These are phyloP conservation scores for Yueomyces sp. DNA, from an alignment of 1,139 yeast species.

Conservation along the genomic window DNA sequence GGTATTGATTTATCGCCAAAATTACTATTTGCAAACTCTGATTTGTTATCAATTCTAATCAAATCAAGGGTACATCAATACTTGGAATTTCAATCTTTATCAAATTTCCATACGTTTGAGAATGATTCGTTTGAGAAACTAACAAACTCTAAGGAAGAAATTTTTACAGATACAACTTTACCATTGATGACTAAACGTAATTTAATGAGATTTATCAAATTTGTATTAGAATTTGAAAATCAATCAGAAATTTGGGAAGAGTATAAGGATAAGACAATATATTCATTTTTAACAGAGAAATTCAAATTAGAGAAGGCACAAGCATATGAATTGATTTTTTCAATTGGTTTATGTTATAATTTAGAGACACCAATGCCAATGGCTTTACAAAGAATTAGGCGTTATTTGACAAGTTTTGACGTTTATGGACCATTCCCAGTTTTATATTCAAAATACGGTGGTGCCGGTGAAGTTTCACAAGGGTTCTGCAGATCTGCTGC, in stretches of 20 bases:
- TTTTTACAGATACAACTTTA: constrained; percentile 79
- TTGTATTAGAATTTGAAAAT: constrained; percentile 61
- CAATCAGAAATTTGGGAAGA: constrained; percentile 41
- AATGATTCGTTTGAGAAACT: constrained; percentile 81
- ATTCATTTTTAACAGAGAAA: constrained; percentile 42
- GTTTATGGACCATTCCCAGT: constrained; percentile 93
- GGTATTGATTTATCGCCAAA: constrained; percentile 87
- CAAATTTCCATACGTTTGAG: constrained; percentile 83
- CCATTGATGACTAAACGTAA: constrained; percentile 67
- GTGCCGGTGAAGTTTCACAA: constrained; percentile 91
- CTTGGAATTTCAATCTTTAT: constrained; percentile 80
- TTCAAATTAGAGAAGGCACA: constrained; percentile 68
- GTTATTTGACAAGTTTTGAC: constrained; percentile 78
- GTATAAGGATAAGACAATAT: constrained; percentile 44
- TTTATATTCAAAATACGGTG: constrained; percentile 84
- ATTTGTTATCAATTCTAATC: constrained; percentile 61
- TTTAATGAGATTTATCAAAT: constrained; percentile 87
- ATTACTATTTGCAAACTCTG: constrained; percentile 78
- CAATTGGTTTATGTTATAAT: constrained; percentile 68
- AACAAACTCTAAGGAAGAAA: constrained; percentile 78
- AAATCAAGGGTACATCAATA: constrained; percentile 83
- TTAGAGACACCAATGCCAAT: constrained; percentile 51
- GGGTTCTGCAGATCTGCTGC: constrained; percentile 98
- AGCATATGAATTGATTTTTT: constrained; percentile 67
- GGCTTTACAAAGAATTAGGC: constrained; percentile 68